Evolutionary conservation across 1,139 yeast species (phyloP).

Genomic region (Saccharomyces hybrid): DNA sequence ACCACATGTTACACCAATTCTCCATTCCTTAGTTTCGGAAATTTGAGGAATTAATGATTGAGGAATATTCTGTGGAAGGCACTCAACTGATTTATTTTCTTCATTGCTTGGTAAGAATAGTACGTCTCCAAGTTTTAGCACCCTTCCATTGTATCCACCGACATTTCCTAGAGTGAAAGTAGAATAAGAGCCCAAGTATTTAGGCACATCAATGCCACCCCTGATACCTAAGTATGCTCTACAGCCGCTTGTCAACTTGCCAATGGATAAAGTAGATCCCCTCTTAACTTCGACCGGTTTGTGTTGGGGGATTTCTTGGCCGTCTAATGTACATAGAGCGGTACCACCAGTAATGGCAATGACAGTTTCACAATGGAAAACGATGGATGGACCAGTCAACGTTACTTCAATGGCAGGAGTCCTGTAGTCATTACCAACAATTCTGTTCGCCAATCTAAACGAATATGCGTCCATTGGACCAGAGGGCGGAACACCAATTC

Average conservation of each 20-base stretch:
- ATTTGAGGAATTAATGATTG: conserved; percentile 52
- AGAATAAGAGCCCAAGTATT: conserved; percentile 91
- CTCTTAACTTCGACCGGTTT: conserved; percentile 59
- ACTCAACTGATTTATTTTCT: conserved; percentile 66
- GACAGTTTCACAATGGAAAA: conserved; percentile 73
- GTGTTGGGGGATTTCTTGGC: conserved; percentile 51
- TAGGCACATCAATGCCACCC: conserved; percentile 91
- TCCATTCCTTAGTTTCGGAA: conserved; percentile 53
- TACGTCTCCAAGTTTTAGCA: conserved; percentile 85
- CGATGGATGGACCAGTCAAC: conserved; percentile 73
- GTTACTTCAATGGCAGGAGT: conserved; percentile 93
- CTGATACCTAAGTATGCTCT: conserved; percentile 84
- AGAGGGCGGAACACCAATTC: conserved; percentile 94
- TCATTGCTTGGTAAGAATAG: conserved; percentile 52
- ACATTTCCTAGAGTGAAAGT: conserved; percentile 91
- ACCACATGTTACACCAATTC: conserved; percentile 89
- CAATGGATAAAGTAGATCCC: conserved; percentile 75
- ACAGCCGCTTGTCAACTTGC: conserved; percentile 76
- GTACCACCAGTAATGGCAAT: conserved; percentile 84
- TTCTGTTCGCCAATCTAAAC: conserved; percentile 78
- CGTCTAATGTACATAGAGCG: conserved; percentile 61
- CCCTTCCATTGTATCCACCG: conserved; percentile 94
- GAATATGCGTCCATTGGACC: conserved; percentile 97
- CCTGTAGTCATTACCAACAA: conserved; percentile 74
- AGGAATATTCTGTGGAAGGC: conserved; percentile 62